phyloP scores from a whole-genome alignment of 2,329 filamentous ascomycete genomes.

The Talaromyces albobiverticillius region DNA sequence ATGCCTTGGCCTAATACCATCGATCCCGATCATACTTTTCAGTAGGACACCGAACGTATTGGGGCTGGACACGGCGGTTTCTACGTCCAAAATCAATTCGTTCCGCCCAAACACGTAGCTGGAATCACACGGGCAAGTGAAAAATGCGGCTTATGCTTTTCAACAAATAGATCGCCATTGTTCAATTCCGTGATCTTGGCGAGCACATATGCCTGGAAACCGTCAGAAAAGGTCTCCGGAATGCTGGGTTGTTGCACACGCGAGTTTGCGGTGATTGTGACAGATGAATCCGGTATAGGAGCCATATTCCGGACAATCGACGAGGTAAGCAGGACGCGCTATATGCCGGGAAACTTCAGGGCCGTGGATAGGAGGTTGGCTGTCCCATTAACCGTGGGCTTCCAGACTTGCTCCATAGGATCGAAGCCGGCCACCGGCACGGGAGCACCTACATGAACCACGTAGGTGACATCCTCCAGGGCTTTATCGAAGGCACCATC shows the following conservation, averaged over 20 bases:
- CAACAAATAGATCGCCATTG: neutral
- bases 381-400: neutral
- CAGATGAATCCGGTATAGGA: neutral
- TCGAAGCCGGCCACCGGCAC: neutral
- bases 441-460: neutral
- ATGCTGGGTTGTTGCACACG: neutral
- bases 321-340: neutral
- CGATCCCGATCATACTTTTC: neutral
- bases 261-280: neutral
- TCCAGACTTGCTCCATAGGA: neutral
- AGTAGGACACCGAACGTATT: neutral
- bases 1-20: slow-evolving; percentile 14
- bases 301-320: neutral
- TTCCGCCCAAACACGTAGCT: slow-evolving; percentile 28
- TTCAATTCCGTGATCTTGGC: neutral
- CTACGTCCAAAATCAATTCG: slow-evolving; percentile 22
- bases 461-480: neutral
- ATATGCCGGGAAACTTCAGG: neutral
- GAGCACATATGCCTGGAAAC: neutral
- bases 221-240: neutral
- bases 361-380: neutral
- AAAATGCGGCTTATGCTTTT: slow-evolving; percentile 22
- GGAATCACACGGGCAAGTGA: slow-evolving; percentile 29
- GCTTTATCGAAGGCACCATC: neutral
- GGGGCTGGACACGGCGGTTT: slow-evolving; percentile 22